Percentiles rank a stretch among this genome's conserved stretches.
phyloP scores from a whole-genome alignment of 2,329 filamentous ascomycete genomes.

The Fusarium sp. region DNA sequence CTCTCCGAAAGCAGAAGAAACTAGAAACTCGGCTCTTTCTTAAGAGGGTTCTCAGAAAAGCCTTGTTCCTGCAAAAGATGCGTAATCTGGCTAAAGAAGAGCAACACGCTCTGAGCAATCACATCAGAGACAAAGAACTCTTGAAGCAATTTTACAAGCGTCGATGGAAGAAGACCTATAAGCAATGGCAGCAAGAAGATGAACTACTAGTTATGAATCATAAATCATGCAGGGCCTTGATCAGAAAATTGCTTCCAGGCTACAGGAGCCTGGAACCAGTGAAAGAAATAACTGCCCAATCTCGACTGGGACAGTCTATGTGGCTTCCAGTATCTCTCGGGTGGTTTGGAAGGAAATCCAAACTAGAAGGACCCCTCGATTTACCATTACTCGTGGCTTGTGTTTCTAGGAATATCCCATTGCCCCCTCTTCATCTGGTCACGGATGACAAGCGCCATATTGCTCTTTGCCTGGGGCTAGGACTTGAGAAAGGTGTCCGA shows the following conservation, averaged over 20 bases:
- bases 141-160: fast-evolving
- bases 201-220: fast-evolving
- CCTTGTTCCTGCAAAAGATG: fast-evolving
- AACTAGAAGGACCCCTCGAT: fast-evolving
- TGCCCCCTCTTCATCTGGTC: neutral
- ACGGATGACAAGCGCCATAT: fast-evolving
- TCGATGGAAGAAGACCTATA: fast-evolving
- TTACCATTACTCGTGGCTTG: neutral
- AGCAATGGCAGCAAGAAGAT: neutral
- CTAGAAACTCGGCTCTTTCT: neutral
- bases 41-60: neutral
- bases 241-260: neutral
- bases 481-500: neutral
- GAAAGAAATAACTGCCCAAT: fast-evolving
- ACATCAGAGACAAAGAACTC: fast-evolving
- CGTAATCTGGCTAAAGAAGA: fast-evolving
- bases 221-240: fast-evolving
- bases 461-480: neutral
- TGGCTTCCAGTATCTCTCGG: neutral
- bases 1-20: neutral
- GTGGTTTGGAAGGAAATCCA: neutral
- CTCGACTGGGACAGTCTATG: neutral
- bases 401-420: neutral
- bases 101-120: fast-evolving
- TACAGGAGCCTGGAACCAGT: neutral